Evolutionary conservation across 2,329 filamentous ascomycete species (phyloP), one percentile per base, ranked within the genome.

Genomic region (Alternaria sp.): DNA sequence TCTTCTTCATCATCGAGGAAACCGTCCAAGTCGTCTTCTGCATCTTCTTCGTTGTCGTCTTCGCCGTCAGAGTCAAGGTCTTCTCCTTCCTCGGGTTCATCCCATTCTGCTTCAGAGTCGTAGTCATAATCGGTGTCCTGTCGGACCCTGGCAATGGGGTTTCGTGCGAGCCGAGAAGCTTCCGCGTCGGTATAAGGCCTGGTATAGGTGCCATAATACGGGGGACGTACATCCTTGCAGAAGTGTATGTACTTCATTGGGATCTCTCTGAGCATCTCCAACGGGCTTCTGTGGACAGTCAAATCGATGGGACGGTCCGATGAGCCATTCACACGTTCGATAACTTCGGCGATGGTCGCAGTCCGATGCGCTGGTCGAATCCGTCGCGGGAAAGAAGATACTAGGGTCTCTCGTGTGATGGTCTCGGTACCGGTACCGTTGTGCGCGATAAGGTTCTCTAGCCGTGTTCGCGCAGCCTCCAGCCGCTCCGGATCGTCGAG

Each of bases 1-100:
- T 86, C 74, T 79, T 96, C 92, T 57, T 96, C 92, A 6, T 92
- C 92, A 70, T 97, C 94, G 2, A 97, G 84, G 74, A 97, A 97
- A 17, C 89, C 94, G 5, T 93, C 92, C 89, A 97, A 91, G 63
- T 96, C 93, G 66, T 92, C 91, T 15, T 92, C 91, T n/a, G 89
- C 90, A 11, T 92, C 86, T 54, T 91, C 89, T 25, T 91, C 90
- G 10, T 90, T 87, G 54, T 88, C 86, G 6, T 91, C 89, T 59
- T 90, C 89, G 28, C 87, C 88, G 62, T 90, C 89, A 4, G 87
- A 88, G 52, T 86, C 82, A 3, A 91, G 79, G 61, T 92, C 89
- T 70, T 91, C 90, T 36, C 87, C 87, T 61, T 94, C 83, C 86
- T 93, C 82, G 32, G 91, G 89, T 74, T 93, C 90, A 73, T 90